Evolutionary conservation across 768 basidiomycete species (phyloP), one percentile per base, ranked within the genome.

Genomic region (Mrakia blollopis): DNA sequence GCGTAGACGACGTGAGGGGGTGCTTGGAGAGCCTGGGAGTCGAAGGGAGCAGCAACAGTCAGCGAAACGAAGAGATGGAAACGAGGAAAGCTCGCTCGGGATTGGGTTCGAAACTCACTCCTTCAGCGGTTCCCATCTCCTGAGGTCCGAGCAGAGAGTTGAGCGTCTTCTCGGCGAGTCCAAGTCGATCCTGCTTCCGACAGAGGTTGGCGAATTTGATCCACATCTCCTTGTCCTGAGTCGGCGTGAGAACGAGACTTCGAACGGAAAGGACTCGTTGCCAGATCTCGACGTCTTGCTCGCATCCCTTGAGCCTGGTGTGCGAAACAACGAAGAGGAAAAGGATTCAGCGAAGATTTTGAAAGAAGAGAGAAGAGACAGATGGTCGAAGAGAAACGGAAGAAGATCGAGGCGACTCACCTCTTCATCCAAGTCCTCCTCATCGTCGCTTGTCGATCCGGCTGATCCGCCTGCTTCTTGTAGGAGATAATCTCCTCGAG

Each of bases 231-330:
- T 92, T 93, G 82, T 98, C 94, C 79, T 97, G 94, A 79, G 92
- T 92, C 0, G 97, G 96, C 62, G 89, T 92, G 37, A 98, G 86
- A 30, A 99, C 94, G 72, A 98, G 87, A 0, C 95, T 93, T 73
- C 97, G 89, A 69, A 99, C 94, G 86, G 98, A 96, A 13, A 99
- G 86, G 73, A 98, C 92, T 28, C 96, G 89, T 83, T 98, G 97
- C 97, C 97, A 99, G 7, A 97, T 94, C 84, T 99, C 97, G 47
- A 98, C 96, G 81, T 98, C 97, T 32, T 93, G 93, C 82, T 98
- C 94, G 84, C 95, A 98, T 1, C 94, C 97, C 85, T 93, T 91
- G 57, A 99, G 84, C 77, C 95, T 95, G 78, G n/a, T 78, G 39
- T 50, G 9, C 37, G 78, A 75, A 47, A 54, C 41, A 4, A 52